Conservation (phyloP, 208 protist species). For the Crithidia brevicula region DNA sequence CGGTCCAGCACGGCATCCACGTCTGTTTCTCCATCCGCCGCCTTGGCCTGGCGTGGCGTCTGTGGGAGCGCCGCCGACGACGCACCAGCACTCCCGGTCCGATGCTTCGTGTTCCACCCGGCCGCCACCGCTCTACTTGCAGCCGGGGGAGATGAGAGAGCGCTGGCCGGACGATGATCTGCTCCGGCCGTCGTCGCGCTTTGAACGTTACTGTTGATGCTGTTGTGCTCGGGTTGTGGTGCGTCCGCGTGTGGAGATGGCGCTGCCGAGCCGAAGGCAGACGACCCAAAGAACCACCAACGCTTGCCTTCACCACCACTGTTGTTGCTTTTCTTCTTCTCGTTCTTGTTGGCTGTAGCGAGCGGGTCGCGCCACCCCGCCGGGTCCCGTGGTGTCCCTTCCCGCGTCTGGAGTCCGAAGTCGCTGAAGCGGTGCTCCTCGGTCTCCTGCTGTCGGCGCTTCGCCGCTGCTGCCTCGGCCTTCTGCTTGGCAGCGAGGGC, state of each 20-base stretch:
- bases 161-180: too few species aligned
- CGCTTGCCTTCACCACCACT: not conserved
- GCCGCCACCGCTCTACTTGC: not conserved
- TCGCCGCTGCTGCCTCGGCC: slow-evolving; percentile 14
- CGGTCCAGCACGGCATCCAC: slow-evolving; percentile 57
- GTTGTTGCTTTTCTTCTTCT: not conserved
- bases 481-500: slow-evolving; percentile 26
- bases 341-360: not conserved
- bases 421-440: slow-evolving; percentile 18
- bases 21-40: slow-evolving; percentile 57
- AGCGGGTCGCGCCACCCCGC: slow-evolving; percentile 15
- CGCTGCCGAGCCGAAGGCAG: slow-evolving; percentile 9
- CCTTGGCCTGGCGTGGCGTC: slow-evolving; percentile 21
- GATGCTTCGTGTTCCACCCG: not conserved
- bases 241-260: not conserved
- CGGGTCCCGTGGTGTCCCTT: slow-evolving; percentile 7
- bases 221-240: not conserved
- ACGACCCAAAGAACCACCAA: slow-evolving; percentile 31
- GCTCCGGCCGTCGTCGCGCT: too few species aligned
- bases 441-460: slow-evolving; percentile 18
- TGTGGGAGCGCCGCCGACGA: slow-evolving; percentile 11
- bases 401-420: slow-evolving; percentile 13
- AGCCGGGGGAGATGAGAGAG: not conserved
- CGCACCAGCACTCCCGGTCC: not conserved
- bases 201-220: not conserved